Evolutionary conservation across 2,329 filamentous ascomycete species (phyloP), one percentile per base, ranked within the genome.

Genomic region (Raffaelea ambrosiae): DNA sequence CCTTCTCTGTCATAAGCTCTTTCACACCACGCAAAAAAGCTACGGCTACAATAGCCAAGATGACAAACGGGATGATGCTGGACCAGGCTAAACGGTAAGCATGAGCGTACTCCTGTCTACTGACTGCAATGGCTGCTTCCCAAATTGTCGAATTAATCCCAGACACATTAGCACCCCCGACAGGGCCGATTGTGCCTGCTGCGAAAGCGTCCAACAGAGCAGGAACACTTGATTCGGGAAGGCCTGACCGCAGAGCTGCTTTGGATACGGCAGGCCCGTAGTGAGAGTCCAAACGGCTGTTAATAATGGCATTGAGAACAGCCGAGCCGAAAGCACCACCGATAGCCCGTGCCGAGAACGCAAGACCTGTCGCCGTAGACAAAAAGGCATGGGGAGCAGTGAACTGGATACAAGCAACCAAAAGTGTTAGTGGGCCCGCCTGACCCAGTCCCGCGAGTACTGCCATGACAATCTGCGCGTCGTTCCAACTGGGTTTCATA

Each of bases 241-340:
- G 60, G 0, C 73, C 73, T 2, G 71, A 69, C 1, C 51, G 53
- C 0, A 64, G 53, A 1, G 71, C 73, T 0, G 71, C 72, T 1
- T 47, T 54, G 1, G 63, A 58, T 2, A 76, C 66, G 5, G 63
- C 59, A 0, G 62, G 49, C 0, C 61, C 66, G 48, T 71, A 73
- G 43, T 67, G 61, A 5, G 61, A 58, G 1, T 55, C 52, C 5
- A 76, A 50, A 18, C 68, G 67, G n/a, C 67, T 66, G 52, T 74
- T 72, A 53, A 74, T 70, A 49, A 77, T 74, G 16, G 72, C 70
- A 53, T 74, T 64, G 1, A 77, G 60, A 3, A 75, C 71, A 1
- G 73, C 72, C 2, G 70, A 73, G 0, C 73, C 73, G 46, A 76
- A 75, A 1, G 73, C 72, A 18, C 73, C 73, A 20, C 73, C 73